Evolutionary conservation across 345 rosid species (phyloP).

Genomic region (Citrus sp.): DNA sequence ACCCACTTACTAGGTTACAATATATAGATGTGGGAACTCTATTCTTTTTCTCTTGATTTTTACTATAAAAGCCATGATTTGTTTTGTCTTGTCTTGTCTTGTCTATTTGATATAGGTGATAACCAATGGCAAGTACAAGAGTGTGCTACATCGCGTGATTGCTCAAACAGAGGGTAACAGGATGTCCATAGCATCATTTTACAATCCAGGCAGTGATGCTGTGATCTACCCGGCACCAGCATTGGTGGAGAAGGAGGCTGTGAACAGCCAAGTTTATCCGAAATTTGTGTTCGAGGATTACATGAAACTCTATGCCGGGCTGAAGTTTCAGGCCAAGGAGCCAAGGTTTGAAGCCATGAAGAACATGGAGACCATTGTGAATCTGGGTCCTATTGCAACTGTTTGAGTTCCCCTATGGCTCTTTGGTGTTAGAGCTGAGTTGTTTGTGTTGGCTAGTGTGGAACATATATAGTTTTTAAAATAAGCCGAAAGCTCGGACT

Average conservation of each 20-base stretch:
- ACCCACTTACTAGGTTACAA: too few relatives aligned
- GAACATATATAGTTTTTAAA: not conserved
- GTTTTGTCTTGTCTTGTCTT: not conserved
- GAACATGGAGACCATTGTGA: constrained; percentile 27
- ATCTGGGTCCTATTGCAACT: constrained; percentile 34
- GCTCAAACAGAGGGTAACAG: constrained; percentile 72
- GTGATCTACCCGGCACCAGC: constrained; percentile 67
- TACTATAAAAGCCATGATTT: not conserved
- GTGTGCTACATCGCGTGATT: constrained; percentile 72
- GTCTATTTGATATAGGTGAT: constrained; percentile 47
- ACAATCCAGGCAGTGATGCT: constrained; percentile 86
- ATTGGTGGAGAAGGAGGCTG: constrained; percentile 46
- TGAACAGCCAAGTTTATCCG: constrained; percentile 42
- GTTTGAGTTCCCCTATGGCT: constrained; percentile 20
- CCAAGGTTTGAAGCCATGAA: constrained; percentile 87
- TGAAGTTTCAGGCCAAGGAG: constrained; percentile 86
- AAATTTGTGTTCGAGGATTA: constrained; percentile 85
- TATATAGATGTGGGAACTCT: not conserved
- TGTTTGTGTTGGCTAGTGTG: not conserved
- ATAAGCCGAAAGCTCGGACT: constrained; percentile 8
- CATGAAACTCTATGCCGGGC: constrained; percentile 74
- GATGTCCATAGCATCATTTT: constrained; percentile 91
- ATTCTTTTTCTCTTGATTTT: not conserved
- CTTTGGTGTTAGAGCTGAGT: not conserved
- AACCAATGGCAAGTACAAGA: constrained; percentile 90